Evolutionary conservation across 129 eudicot genomes (phyloP).

Genomic region (Glebionis coronaria): DNA sequence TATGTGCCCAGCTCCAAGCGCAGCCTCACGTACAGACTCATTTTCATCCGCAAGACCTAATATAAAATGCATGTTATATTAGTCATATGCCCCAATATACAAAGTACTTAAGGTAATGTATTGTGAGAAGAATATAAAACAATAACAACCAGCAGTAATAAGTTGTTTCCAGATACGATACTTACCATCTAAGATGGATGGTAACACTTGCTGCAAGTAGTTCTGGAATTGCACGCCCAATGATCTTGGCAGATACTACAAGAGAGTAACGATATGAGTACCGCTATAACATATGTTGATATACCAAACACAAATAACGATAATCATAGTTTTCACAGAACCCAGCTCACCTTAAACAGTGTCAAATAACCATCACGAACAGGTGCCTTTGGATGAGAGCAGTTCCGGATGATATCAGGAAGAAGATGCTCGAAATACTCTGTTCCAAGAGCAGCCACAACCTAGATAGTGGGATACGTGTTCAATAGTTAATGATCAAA

Average conservation of each 20-base stretch:
- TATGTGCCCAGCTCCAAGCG: constrained; percentile 96
- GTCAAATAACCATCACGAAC: constrained; percentile 96
- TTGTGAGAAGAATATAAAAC: background rate
- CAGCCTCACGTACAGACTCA: constrained; percentile 98
- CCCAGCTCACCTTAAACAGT: constrained; percentile 66
- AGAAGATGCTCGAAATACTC: constrained; percentile 78
- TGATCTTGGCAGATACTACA: constrained; percentile 91
- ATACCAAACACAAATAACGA: background rate
- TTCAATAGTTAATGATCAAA: background rate
- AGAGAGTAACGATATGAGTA: constrained; percentile 7
- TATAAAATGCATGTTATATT: constrained; percentile 9
- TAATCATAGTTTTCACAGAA: background rate
- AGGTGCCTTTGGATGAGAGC: constrained; percentile 91
- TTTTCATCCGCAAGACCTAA: constrained; percentile 98
- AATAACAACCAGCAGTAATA: background rate
- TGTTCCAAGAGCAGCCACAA: constrained; percentile 93
- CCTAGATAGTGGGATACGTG: constrained; percentile 39
- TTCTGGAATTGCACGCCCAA: constrained; percentile 94
- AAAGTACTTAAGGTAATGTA: background rate
- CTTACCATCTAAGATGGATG: constrained; percentile 92
- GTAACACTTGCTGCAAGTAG: constrained; percentile 89
- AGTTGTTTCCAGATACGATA: background rate
- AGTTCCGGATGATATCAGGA: constrained; percentile 87
- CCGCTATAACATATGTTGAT: background rate
- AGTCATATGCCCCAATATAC: constrained; percentile 15